A percentile compares a stretch with the other conserved stretches of the same genome.
Conservation (phyloP, 257 asterid genomes). For the Apocynum venetum region DNA sequence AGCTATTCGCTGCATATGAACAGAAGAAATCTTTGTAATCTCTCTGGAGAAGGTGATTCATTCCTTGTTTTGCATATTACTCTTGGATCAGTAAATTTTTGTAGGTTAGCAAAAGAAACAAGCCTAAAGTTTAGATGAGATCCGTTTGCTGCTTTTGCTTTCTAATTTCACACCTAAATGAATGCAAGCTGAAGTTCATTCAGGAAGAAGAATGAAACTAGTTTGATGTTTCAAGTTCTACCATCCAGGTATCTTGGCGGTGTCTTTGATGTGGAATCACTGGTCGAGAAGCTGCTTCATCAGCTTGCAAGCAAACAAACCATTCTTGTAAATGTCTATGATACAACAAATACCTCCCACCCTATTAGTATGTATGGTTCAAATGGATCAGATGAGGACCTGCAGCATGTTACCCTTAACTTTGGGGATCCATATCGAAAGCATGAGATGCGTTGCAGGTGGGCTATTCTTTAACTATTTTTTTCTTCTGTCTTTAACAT, state of each 20-base stretch:
- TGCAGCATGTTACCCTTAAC: constrained; percentile 60
- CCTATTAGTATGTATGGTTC: constrained; percentile 95
- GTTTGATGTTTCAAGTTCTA: constrained; percentile 14
- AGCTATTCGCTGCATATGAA: not conserved
- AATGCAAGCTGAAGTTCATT: not conserved
- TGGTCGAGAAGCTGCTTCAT: constrained; percentile 92
- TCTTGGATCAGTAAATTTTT: not conserved
- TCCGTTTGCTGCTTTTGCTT: not conserved
- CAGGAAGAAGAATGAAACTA: constrained; percentile 1
- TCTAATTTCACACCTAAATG: not conserved
- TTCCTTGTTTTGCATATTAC: not conserved
- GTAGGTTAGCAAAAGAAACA: not conserved
- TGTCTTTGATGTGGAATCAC: constrained; percentile 91
- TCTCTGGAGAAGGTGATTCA: not conserved
- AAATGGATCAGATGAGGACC: constrained; percentile 43
- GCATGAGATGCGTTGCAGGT: constrained; percentile 99
- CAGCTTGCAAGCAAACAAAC: constrained; percentile 98
- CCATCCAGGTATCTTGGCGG: constrained; percentile 93
- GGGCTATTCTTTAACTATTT: not conserved
- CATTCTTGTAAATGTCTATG: constrained; percentile 85
- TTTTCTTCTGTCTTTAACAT: constrained; percentile 9
- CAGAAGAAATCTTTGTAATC: not conserved
- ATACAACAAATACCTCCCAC: constrained; percentile 57
- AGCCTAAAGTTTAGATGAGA: not conserved
- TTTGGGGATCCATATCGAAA: constrained; percentile 92